phyloP scores from a whole-genome alignment of 2,329 filamentous ascomycete genomes.

The Exophiala lecanii-corni region DNA sequence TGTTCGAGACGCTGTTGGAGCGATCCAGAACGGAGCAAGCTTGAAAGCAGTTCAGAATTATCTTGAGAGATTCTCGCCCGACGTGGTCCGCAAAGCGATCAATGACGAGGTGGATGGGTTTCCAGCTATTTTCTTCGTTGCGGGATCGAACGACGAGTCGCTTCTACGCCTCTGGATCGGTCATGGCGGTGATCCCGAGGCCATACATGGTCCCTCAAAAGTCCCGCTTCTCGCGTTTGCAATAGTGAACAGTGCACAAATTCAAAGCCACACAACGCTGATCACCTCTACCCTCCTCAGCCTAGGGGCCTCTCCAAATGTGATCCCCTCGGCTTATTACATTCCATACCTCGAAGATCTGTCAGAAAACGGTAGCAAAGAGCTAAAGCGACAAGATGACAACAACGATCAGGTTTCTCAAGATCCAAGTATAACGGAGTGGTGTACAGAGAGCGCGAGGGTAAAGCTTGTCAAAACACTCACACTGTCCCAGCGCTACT shows the following conservation, averaged over 20 bases:
- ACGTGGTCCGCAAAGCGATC: constrained; percentile 23
- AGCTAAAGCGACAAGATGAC: constrained; percentile 16
- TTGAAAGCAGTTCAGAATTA: constrained; percentile 12
- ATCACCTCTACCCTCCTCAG: constrained; percentile 30
- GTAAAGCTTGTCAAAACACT: constrained; percentile 27
- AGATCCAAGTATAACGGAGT: constrained; percentile 25
- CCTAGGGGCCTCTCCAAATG: constrained; percentile 28
- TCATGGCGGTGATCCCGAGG: constrained; percentile 25
- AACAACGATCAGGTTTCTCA: too few species aligned
- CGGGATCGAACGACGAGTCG: constrained; percentile 28
- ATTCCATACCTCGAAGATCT: constrained; percentile 24
- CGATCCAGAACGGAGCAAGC: constrained; percentile 15
- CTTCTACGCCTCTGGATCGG: constrained; percentile 25
- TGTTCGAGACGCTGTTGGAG: constrained; percentile 11
- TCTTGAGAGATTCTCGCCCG: constrained; percentile 8
- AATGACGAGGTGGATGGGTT: constrained; percentile 23
- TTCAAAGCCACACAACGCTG: constrained; percentile 27
- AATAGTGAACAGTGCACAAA: constrained; percentile 27
- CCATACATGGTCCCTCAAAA: constrained; percentile 7
- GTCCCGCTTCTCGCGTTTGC: constrained; percentile 33
- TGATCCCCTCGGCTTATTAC: constrained; percentile 30
- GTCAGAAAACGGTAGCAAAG: constrained; percentile 20
- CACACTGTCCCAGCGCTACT: constrained; percentile 34
- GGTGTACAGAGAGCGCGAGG: constrained; percentile 14
- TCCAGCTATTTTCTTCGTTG: constrained; percentile 30